Percentiles rank a stretch among this genome's conserved stretches.
phyloP scores from a whole-genome alignment of 1,284 basidiomycete species.

The Erythrobasidium hasegawianum region DNA sequence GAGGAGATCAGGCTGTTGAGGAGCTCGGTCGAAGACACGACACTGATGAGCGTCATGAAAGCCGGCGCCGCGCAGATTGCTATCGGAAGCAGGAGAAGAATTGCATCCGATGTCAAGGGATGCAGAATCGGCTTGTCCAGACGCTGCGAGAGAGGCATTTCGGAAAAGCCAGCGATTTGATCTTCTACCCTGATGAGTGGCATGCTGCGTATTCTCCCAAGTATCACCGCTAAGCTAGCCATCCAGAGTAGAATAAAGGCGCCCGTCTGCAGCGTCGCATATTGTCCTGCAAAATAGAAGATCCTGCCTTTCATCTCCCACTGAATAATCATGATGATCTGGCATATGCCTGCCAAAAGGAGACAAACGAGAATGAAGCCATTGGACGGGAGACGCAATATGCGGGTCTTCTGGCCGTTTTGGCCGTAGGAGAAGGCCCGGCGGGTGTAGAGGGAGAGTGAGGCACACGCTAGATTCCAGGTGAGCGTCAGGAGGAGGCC shows the following conservation, averaged over 20 bases:
- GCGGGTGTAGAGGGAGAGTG: constrained; percentile 8
- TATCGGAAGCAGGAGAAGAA: constrained; percentile 3
- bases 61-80: constrained; percentile 1
- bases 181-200: not conserved
- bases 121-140: constrained; percentile 1
- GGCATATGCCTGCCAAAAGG: not conserved
- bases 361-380: constrained; percentile 1
- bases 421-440: not conserved
- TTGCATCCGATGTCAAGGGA: not conserved
- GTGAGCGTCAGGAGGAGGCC: constrained; percentile 13
- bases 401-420: not conserved
- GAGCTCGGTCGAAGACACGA: not conserved
- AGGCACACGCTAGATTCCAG: constrained; percentile 14
- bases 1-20: constrained; percentile 1
- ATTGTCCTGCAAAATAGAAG: not conserved
- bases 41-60: not conserved
- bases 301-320: constrained; percentile 7
- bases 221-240: not conserved
- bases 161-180: not conserved
- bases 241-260: constrained; percentile 2
- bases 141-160: not conserved
- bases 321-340: not conserved
- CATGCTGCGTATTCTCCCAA: not conserved
- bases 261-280: not conserved
- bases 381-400: not conserved